Conservation (phyloP, 495 filamentous ascomycete species). For the Neurospora intermedia region DNA sequence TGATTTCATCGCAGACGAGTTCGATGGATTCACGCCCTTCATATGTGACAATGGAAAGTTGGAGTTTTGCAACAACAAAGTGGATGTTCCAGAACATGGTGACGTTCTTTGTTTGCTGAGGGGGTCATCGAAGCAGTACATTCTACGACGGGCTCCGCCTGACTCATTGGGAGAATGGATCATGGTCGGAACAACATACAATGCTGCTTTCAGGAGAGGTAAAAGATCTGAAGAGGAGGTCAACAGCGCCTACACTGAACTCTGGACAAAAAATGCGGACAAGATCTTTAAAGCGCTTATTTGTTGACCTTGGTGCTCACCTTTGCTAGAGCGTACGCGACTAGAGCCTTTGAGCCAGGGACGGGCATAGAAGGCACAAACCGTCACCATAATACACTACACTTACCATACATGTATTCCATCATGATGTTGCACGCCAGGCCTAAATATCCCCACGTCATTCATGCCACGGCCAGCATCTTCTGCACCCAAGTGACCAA, state of each 20-base stretch:
- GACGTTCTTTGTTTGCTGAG: not conserved
- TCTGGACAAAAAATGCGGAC: not conserved
- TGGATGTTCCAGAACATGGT: not conserved
- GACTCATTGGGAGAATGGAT: not conserved
- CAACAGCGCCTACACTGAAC: not conserved
- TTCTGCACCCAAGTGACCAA: too few species aligned
- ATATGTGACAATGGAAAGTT: not conserved
- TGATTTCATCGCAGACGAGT: not conserved
- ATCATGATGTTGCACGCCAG: too few species aligned
- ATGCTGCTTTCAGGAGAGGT: not conserved
- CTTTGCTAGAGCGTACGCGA: too few species aligned
- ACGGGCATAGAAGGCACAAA: too few species aligned
- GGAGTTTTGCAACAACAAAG: not conserved
- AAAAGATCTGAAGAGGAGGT: not conserved
- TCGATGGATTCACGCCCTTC: not conserved
- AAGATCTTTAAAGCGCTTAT: not conserved
- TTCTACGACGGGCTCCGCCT: not conserved
- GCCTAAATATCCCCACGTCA: too few species aligned
- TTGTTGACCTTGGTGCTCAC: not conserved
- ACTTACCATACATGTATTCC: too few species aligned
- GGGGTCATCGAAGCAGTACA: not conserved
- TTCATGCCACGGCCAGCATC: too few species aligned
- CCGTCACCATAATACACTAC: too few species aligned
- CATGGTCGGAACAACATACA: not conserved
- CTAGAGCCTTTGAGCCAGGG: too few species aligned